A percentile compares a stretch with the other conserved stretches of the same genome.
Evolutionary conservation across 768 basidiomycete genomes (phyloP).

Genomic region (Suillus lakei): DNA sequence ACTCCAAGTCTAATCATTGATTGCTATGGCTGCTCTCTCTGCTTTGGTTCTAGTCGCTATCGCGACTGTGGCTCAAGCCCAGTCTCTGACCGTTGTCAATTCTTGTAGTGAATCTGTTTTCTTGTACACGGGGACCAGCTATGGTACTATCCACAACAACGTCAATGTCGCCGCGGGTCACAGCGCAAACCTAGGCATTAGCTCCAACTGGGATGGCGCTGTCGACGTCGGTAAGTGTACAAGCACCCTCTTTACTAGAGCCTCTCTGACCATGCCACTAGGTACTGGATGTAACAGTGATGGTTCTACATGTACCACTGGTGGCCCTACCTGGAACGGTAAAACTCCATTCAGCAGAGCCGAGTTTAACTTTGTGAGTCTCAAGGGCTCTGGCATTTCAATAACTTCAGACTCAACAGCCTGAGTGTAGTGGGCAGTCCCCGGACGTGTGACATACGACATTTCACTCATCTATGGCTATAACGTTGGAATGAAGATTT

Average conservation of each 20-base stretch:
- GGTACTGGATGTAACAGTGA: conserved; percentile 30
- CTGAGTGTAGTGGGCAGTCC: conserved; percentile 28
- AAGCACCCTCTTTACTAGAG: conserved; percentile 2
- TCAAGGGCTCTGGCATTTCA: neutral
- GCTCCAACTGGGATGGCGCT: conserved; percentile 36
- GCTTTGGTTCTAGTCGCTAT: conserved; percentile 25
- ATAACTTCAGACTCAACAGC: neutral
- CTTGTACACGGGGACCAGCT: conserved; percentile 35
- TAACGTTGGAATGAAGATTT: conserved; percentile 40
- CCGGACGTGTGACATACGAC: conserved; percentile 35
- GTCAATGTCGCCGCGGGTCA: conserved; percentile 28
- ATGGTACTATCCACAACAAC: conserved; percentile 30
- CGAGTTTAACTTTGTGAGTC: conserved; percentile 36
- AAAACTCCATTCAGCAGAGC: conserved; percentile 38
- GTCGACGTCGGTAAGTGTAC: conserved; percentile 32
- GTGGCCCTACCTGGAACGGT: conserved; percentile 35
- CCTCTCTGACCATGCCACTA: conserved; percentile 12
- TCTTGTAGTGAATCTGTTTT: conserved; percentile 31
- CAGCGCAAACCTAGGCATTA: conserved; percentile 33
- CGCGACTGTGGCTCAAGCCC: conserved; percentile 25
- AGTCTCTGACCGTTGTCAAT: conserved; percentile 35
- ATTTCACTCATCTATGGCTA: conserved; percentile 40
- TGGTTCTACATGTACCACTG: conserved; percentile 31
- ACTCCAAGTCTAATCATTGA: neutral
- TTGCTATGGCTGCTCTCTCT: conserved; percentile 26